Evolutionary conservation across 371 early-diverging fungal genomes (phyloP).

Genomic region (Lichtheimia ornata): DNA sequence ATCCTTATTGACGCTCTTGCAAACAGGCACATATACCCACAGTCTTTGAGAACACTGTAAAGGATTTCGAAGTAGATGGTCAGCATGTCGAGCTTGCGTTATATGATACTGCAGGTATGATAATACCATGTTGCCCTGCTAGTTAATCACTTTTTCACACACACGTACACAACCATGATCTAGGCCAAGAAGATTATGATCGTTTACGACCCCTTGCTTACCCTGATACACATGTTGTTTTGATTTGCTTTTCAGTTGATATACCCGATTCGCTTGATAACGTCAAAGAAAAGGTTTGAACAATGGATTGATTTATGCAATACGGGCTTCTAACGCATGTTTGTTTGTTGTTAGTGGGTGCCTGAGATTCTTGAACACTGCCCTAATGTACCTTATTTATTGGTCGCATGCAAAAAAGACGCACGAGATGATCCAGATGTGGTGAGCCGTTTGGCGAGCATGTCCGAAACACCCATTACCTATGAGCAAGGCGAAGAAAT

Average conservation of each 20-base stretch:
- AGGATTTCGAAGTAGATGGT: conserved; percentile 73
- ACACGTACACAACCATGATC: background rate
- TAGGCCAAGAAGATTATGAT: conserved; percentile 61
- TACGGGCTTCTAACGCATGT: background rate
- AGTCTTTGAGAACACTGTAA: conserved; percentile 79
- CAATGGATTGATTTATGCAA: background rate
- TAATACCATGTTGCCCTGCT: background rate
- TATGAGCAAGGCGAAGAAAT: conserved; percentile 19
- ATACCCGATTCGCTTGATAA: conserved; percentile 60
- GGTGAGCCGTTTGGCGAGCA: conserved; percentile 23
- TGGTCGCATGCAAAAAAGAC: conserved; percentile 57
- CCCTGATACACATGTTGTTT: conserved; percentile 47
- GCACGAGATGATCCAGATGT: conserved; percentile 39
- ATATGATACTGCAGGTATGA: conserved; percentile 87
- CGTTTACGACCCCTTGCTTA: conserved; percentile 57
- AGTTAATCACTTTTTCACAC: background rate
- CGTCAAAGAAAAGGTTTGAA: conserved; percentile 41
- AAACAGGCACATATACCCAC: conserved; percentile 50
- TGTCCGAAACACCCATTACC: conserved; percentile 22
- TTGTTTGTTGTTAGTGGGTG: conserved; percentile 43
- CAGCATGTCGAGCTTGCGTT: conserved; percentile 74
- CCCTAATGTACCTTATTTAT: conserved; percentile 39
- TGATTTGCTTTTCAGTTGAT: conserved; percentile 61
- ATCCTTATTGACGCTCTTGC: background rate
- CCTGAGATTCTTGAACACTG: conserved; percentile 46